Conservation (phyloP, 2,329 filamentous ascomycete species). For the Botrytis aclada region DNA sequence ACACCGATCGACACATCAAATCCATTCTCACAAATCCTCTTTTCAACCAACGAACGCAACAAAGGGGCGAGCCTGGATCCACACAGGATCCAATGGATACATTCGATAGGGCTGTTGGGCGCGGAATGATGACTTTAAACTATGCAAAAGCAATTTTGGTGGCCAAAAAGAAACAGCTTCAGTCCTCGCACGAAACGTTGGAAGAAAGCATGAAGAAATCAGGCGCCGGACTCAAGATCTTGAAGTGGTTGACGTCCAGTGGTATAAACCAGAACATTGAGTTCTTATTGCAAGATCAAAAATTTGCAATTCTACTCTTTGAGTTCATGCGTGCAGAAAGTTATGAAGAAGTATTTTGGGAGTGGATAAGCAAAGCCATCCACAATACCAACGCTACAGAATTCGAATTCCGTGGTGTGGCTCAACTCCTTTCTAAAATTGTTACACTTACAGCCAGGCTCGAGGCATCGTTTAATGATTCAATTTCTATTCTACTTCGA, state of each 20-base stretch:
- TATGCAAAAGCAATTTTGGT: constrained; percentile 31
- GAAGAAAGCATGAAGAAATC: constrained; percentile 32
- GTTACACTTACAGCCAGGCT: neutral
- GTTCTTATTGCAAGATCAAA: constrained; percentile 28
- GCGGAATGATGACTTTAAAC: constrained; percentile 35
- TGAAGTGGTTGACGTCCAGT: constrained; percentile 36
- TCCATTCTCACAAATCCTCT: constrained; percentile 51
- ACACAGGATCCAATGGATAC: constrained; percentile 33
- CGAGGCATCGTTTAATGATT: neutral
- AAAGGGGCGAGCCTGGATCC: neutral
- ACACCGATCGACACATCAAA: constrained; percentile 46
- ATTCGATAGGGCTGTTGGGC: constrained; percentile 35
- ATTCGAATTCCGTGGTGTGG: neutral
- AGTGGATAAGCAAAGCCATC: constrained; percentile 31
- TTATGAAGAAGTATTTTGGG: constrained; percentile 32
- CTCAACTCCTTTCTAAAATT: neutral
- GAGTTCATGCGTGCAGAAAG: constrained; percentile 37
- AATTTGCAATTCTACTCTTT: constrained; percentile 30
- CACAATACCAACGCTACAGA: constrained; percentile 5
- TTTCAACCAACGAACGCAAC: constrained; percentile 34
- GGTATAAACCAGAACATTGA: constrained; percentile 27
- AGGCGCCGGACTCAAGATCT: constrained; percentile 35
- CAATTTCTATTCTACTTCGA: neutral
- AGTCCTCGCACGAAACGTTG: constrained; percentile 25
- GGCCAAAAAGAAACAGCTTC: constrained; percentile 28